Percentiles rank a stretch among this genome's conserved stretches.
These are phyloP conservation scores for Sporisorium exsertum DNA, from an alignment of 1,284 basidiomycete genomes.

Conservation along the genomic window DNA sequence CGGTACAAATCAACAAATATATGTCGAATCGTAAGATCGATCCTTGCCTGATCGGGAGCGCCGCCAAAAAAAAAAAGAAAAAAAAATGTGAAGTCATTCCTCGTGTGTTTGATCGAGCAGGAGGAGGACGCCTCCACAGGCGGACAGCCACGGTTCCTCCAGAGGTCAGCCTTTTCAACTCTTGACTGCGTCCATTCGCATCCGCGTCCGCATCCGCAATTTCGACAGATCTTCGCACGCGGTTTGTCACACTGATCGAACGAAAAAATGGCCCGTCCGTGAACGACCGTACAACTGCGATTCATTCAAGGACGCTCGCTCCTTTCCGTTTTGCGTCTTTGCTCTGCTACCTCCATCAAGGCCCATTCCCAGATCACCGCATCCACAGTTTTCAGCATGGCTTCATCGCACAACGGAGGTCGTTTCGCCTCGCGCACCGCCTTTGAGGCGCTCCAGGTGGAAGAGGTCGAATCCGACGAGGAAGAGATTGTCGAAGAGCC, in stretches of 20 bases:
- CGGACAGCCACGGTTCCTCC: not conserved
- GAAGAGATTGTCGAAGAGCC: conserved; percentile 30
- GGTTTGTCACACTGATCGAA: conserved; percentile 5
- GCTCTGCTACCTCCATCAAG: not conserved
- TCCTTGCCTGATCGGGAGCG: too few relatives aligned
- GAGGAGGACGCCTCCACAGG: too few relatives aligned
- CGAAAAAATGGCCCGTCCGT: not conserved
- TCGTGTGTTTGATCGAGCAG: not conserved
- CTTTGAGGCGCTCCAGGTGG: conserved; percentile 53
- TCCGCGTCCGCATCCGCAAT: not conserved
- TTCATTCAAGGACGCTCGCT: not conserved
- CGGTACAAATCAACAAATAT: not conserved
- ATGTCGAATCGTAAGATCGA: too few relatives aligned
- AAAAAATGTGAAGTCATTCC: too few relatives aligned
- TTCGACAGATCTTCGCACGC: not conserved
- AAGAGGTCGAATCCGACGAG: conserved; percentile 52
- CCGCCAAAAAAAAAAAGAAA: too few relatives aligned
- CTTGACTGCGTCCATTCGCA: not conserved
- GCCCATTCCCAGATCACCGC: not conserved
- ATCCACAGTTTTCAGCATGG: conserved; percentile 15
- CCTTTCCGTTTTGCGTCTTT: not conserved
- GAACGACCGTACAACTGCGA: too few relatives aligned
- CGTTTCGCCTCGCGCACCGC: conserved; percentile 52
- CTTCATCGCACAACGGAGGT: conserved; percentile 34
- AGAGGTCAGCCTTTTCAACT: too few relatives aligned